Base-by-base conservation (phyloP, 495 filamentous ascomycete genomes). In the Trypethelium eluteriae region DNA sequence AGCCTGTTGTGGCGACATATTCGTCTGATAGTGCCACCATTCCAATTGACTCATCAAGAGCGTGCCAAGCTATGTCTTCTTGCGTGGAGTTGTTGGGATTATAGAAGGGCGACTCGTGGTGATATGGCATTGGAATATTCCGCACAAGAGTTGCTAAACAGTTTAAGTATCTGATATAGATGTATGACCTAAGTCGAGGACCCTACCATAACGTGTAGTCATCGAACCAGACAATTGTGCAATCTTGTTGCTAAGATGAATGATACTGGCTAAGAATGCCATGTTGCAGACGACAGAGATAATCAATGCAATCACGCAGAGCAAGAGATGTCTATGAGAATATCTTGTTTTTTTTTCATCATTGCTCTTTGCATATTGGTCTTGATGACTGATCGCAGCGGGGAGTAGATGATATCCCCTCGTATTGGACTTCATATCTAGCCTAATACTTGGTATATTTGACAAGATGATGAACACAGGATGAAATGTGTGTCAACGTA, bases 21-120 rank as follows among this genome's bases (percentile, higher is more conserved):
- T 53, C 1, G 49, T 53, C 49, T 53, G 49, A n/a, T 53, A 53
- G 11, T n/a, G 49, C 49, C 18, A 53, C 18, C 49, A 53, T 53
- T 1, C 49, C 49, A 53, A n/a, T n/a, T 2, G 11, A 9, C 11
- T 14, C 18, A 2, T 53, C 18, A 53, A 53, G 11, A 53, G 49
- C 49, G 1, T 53, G 11, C 49, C 49, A 53, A 2, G 18, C 49
- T 2, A 14, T 5, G 49, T 53, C 18, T 9, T n/a, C 11, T n/a
- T 14, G 18, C 0, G 49, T 53, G 11, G 11, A 9, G 49, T 53
- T 53, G 11, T 53, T 53, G 49, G 11, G 11, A 1, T 9, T n/a
- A 53, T 53, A 53, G 25, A 46, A 46, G 1, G 16, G 41, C 41
- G 41, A 46, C 1, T 1, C 41, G 16, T 46, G 41, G 1, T 46